Evolutionary conservation across 176 grass and related monocot species (phyloP), one percentile per base, ranked within the genome.

Genomic region (Metroxylon sagu): DNA sequence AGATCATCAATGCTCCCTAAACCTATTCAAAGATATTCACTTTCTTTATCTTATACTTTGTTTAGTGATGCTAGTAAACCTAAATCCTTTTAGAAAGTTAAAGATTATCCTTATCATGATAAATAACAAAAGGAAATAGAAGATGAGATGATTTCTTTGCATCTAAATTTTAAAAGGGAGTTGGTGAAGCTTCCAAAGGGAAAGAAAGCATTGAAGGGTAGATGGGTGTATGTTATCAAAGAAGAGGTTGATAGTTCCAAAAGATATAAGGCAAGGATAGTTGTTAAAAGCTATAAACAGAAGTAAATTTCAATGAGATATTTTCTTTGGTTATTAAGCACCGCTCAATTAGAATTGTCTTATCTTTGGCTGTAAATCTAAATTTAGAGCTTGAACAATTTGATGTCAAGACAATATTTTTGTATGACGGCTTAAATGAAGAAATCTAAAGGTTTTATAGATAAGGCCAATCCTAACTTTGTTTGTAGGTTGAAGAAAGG

Each of bases 181-280:
- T 30, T 60, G 15, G 58, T 60, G 58, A 60, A 60, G 26, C 25
- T 60, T 17, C 58, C 58, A 17, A 60, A 60, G 28, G 58, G 4
- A 1, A 29, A 30, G 1, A 60, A 18, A 30, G 14, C 26, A 30
- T 18, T 60, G 16, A 60, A 60, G 3, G 31, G 31, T 31, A 31
- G n/a, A 30, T 60, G 4, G 58, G 26, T 60, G 4, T 28, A 28
- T 28, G 27, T 28, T 2, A 28, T 28, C 2, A 28, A 28, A 4
- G 58, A 60, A 60, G 58, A 30, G 7, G 17, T 30, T 35, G 29
- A 35, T 60, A 2, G 16, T 30, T 12, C 5, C 14, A 60, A 28
- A 28, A 28, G 26, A 6, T 31, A 60, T 14, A 60, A 60, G 58
- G 58, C 16, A 35, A 29, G 58, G 14, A 6, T 60, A n/a, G 58